These are phyloP conservation scores for Xylariales sp. DNA, from an alignment of 2,329 filamentous ascomycete genomes.

Conservation along the genomic window DNA sequence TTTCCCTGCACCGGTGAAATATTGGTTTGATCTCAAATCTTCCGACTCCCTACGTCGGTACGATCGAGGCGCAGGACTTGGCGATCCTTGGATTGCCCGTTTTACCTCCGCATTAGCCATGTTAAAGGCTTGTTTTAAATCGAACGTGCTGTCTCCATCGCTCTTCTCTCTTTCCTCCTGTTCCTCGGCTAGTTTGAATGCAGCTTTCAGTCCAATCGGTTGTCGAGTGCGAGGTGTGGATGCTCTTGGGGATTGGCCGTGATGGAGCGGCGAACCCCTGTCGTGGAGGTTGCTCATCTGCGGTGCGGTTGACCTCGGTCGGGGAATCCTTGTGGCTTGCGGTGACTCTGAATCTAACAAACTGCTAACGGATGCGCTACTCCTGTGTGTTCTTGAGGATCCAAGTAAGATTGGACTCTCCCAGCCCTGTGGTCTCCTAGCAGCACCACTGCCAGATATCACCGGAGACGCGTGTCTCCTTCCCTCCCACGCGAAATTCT, in stretches of 20 bases:
- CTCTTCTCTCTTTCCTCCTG: constrained; percentile 5
- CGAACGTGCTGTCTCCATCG: constrained; percentile 1
- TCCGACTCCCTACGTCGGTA: constrained; percentile 15
- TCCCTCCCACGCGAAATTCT: background rate
- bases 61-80: constrained; percentile 17
- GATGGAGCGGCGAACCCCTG: background rate
- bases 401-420: background rate
- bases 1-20: constrained; percentile 14
- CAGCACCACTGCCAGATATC: background rate
- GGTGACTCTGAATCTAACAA: constrained; percentile 1
- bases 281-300: no score
- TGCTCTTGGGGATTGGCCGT: background rate
- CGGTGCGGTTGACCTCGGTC: constrained; percentile 3
- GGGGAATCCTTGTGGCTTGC: constrained; percentile 4
- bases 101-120: constrained; percentile 7
- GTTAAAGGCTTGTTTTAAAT: constrained; percentile 6
- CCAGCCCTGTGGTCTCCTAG: background rate
- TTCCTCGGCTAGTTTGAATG: constrained; percentile 8
- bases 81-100: constrained; percentile 1
- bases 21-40: constrained; percentile 7
- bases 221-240: background rate
- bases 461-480: background rate
- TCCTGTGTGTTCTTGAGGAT: background rate
- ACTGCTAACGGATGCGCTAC: background rate
- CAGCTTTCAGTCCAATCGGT: constrained; percentile 6